Conservation (phyloP, 1,284 basidiomycete genomes). For the Austroboletus novae-zelandiae region DNA sequence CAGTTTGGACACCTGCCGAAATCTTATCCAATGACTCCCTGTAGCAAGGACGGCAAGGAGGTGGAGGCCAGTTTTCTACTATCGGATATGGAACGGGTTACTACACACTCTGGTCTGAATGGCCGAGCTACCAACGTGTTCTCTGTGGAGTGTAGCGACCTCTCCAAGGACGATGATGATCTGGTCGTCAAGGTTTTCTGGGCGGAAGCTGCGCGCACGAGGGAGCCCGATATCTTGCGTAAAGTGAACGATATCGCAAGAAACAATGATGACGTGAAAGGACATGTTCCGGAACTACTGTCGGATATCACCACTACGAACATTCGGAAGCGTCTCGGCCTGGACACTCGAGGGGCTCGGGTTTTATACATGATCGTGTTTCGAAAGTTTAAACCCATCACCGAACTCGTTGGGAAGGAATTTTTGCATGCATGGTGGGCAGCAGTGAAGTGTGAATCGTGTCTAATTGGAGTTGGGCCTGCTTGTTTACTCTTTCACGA, state of each 20-base stretch:
- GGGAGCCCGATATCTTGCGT: constrained; percentile 16
- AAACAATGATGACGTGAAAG: neutral
- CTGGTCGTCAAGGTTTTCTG: too few species aligned
- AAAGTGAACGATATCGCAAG: constrained; percentile 10
- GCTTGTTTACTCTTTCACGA: neutral
- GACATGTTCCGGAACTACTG: constrained; percentile 19
- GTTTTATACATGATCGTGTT: constrained; percentile 5
- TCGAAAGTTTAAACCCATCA: constrained; percentile 6
- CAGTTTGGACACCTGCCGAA: too few species aligned
- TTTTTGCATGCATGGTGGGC: constrained; percentile 9
- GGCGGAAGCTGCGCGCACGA: neutral
- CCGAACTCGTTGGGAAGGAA: constrained; percentile 3
- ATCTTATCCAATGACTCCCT: too few species aligned
- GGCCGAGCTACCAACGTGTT: too few species aligned
- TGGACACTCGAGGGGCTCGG: neutral
- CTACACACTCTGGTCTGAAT: too few species aligned
- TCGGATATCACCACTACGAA: neutral
- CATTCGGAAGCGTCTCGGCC: neutral
- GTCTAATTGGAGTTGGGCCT: neutral
- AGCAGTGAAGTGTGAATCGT: constrained; percentile 3
- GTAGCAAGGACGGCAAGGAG: too few species aligned
- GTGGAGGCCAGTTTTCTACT: too few species aligned
- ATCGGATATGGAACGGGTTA: too few species aligned
- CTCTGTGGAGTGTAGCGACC: too few species aligned
- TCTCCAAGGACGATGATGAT: too few species aligned